A percentile compares a stretch with the other conserved stretches of the same genome.
Evolutionary conservation across 306 rosid genomes (phyloP).

Genomic region (Lablab purpureus): DNA sequence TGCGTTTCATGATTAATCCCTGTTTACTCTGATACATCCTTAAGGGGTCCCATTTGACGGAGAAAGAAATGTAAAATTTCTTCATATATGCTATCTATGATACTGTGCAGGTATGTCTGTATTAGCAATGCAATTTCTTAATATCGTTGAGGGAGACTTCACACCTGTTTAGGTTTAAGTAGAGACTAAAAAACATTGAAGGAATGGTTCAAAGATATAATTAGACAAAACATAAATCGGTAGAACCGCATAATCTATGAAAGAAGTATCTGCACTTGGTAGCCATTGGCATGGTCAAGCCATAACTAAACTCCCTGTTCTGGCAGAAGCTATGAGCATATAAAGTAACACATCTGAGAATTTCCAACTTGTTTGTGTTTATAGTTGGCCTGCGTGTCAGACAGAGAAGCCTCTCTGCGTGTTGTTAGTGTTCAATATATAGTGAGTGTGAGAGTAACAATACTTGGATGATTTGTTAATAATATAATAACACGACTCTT

Average conservation of each 20-base stretch:
- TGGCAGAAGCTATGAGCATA: constrained; percentile 40
- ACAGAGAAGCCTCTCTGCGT: constrained; percentile 36
- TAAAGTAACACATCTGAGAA: constrained; percentile 37
- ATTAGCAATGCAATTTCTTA: constrained; percentile 10
- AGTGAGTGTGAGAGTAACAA: background rate
- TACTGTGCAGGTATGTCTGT: background rate
- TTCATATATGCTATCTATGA: constrained; percentile 6
- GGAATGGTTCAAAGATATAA: background rate
- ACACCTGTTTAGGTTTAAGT: constrained; percentile 1
- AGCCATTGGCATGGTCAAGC: constrained; percentile 58
- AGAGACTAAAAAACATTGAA: constrained; percentile 13
- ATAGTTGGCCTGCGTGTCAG: constrained; percentile 46
- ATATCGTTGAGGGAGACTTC: background rate
- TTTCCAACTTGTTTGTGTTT: constrained; percentile 34
- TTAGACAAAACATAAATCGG: constrained; percentile 14
- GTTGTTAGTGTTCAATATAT: constrained; percentile 48
- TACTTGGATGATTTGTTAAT: background rate
- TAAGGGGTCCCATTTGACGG: constrained; percentile 38
- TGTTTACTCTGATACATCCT: constrained; percentile 22
- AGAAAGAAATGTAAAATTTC: background rate
- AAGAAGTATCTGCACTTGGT: constrained; percentile 57
- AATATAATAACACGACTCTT: background rate
- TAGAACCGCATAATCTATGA: constrained; percentile 59
- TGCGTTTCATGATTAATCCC: constrained; percentile 23
- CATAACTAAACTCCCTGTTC: constrained; percentile 31